Percentiles rank a stretch among this genome's conserved stretches.
Conservation (phyloP, 139 green algal species). For the Chlamydomonas sphaeroides region DNA sequence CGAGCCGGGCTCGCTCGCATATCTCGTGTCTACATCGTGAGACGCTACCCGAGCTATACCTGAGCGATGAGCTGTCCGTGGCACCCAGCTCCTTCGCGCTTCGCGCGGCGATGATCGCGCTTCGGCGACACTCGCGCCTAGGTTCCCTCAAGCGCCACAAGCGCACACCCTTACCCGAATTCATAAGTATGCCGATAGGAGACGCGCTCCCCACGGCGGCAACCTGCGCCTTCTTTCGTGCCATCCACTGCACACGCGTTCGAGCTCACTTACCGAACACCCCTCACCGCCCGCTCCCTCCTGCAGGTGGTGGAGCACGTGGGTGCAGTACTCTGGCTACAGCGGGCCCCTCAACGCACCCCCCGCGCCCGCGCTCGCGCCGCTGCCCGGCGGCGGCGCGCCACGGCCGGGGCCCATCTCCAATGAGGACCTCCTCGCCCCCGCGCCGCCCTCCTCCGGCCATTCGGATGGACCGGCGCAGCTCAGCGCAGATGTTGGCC, state of each 20-base stretch:
- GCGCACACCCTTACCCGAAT: no score
- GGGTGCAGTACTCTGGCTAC: conserved; percentile 23
- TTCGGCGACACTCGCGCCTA: no score
- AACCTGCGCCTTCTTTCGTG: no score
- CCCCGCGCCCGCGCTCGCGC: not conserved
- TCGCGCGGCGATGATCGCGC: no score
- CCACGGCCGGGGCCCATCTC: conserved; percentile 53
- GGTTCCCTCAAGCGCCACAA: no score
- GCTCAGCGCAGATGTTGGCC: not conserved
- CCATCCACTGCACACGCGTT: no score
- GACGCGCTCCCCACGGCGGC: no score
- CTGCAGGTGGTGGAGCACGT: conserved; percentile 35
- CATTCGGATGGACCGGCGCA: not conserved
- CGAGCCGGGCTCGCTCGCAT: not conserved
- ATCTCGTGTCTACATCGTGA: conserved; percentile 20
- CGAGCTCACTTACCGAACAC: no score
- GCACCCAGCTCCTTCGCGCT: no score
- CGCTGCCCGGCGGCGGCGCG: not conserved
- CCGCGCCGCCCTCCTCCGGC: not conserved
- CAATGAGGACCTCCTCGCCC: conserved; percentile 51
- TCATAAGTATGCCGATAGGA: no score
- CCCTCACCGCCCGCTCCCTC: not conserved
- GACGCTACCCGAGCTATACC: not conserved
- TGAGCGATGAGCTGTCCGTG: no score
- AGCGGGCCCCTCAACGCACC: not conserved